These are phyloP conservation scores for Vitis vinifera DNA, from an alignment of 164 flowering plant genomes.

Conservation along the genomic window DNA sequence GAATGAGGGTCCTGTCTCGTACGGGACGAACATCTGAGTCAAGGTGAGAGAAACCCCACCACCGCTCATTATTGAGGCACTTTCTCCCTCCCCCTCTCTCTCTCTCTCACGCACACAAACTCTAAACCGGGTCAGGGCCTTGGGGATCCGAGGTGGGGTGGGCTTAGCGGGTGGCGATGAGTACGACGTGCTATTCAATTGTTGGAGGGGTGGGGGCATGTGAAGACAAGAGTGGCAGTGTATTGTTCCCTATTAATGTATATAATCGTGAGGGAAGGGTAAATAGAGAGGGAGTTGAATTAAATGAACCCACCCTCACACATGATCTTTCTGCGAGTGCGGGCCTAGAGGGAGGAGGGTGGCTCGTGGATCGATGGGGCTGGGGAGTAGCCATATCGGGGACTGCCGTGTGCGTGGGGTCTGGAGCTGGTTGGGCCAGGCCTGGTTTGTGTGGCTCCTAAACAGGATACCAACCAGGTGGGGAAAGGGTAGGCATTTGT, in stretches of 20 bases:
- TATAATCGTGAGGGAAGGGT: too few species aligned
- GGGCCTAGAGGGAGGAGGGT: conserved; percentile 5
- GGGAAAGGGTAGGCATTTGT: too few species aligned
- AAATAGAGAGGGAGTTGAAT: not conserved
- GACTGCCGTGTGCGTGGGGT: not conserved
- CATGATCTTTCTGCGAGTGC: conserved; percentile 18
- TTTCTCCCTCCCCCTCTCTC: not conserved
- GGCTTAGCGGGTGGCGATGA: too few species aligned
- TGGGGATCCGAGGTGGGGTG: too few species aligned
- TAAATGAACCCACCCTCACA: not conserved
- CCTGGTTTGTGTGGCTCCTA: too few species aligned
- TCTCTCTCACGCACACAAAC: too few species aligned
- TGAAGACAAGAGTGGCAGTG: too few species aligned
- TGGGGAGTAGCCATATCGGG: conserved; percentile 5
- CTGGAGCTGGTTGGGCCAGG: not conserved
- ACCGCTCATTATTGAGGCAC: conserved; percentile 8
- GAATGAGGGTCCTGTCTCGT: conserved; percentile 21
- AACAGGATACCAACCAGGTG: too few species aligned
- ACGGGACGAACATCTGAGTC: conserved; percentile 29
- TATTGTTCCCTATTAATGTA: too few species aligned
- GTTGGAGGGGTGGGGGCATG: too few species aligned
- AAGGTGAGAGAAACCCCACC: conserved; percentile 2
- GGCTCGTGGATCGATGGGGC: conserved; percentile 3
- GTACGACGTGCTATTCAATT: too few species aligned
- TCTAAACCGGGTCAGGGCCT: too few species aligned